phyloP scores from a whole-genome alignment of 2,329 filamentous ascomycete genomes.

The Penicillium frequentans region DNA sequence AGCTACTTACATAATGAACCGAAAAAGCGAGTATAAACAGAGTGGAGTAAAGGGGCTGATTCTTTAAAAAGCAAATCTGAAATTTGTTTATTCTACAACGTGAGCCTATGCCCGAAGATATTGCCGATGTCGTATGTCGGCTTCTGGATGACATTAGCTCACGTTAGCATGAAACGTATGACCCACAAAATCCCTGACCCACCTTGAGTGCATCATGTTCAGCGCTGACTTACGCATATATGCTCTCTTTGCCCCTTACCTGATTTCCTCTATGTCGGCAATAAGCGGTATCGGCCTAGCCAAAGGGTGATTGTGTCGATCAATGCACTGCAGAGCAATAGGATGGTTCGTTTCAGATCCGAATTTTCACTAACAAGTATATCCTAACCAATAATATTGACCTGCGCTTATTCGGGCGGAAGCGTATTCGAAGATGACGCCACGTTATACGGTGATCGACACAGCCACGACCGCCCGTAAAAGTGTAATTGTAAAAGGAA shows the following conservation, averaged over 20 bases:
- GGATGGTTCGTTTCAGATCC: neutral
- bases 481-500: neutral
- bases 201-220: neutral
- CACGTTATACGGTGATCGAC: neutral
- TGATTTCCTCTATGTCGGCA: neutral
- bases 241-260: neutral
- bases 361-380: neutral
- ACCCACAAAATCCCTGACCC: neutral
- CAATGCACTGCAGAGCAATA: no score
- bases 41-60: neutral
- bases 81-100: neutral
- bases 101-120: neutral
- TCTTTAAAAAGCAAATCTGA: no score
- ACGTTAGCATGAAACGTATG: neutral
- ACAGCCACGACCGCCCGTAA: neutral
- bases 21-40: neutral
- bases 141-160: neutral
- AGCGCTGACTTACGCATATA: neutral
- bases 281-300: neutral
- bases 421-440: neutral
- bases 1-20: neutral
- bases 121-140: neutral
- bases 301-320: neutral
- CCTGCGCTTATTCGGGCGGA: neutral
- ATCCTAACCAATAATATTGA: neutral